Evolutionary conservation across 163 green algal genomes (phyloP), one percentile per base, ranked within the genome.

Genomic region (Prototheca stagnorum): DNA sequence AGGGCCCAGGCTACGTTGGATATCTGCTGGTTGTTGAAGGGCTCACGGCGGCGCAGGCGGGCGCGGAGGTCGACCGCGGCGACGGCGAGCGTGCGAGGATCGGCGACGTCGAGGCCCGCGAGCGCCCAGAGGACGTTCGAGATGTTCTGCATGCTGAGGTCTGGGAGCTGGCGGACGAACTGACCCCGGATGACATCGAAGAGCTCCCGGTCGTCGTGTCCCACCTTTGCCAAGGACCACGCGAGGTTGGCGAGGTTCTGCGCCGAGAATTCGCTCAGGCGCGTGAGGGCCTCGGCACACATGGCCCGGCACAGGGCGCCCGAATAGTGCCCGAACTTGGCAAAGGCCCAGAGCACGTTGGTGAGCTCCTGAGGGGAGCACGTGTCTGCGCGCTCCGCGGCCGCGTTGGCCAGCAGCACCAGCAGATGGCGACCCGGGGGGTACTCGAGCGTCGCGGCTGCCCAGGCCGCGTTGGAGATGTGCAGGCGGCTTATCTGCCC

Each of bases 21-120:
- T 9, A 76, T 44, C 67, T 76, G 67, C 59, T 76, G 67, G 12
- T 50, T 29, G 28, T 68, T 76, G 62, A 73, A 68, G 17, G 45
- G 22, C 23, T 61, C 48, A 12, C 31, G 11, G 17, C 7, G 21
- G 3, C 9, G 33, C 23, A 67, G 49, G 25, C 62, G 62, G 21
- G 7, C 8, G 35, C 44, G 19, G 2, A 70, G 17, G 50, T 76
- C 56, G 16, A 29, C 31, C 17, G 35, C 26, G 34, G 58, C 31
- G 1, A 15, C 15, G 0, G 27, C 24, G 36, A 57, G 20, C 2
- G 58, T 23, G 12, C 2, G 31, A 6, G 22, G 21, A 5, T 27
- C 20, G 21, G 26, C 22, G 21, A 48, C 44, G 23, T 55, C 35
- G 21, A 67, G 47, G 9, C 27, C 49, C 4, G 57, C 53, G 39